A percentile compares a stretch with the other conserved stretches of the same genome.
Evolutionary conservation across 2,329 filamentous ascomycete genomes (phyloP).

Genomic region (Diaporthe eres): DNA sequence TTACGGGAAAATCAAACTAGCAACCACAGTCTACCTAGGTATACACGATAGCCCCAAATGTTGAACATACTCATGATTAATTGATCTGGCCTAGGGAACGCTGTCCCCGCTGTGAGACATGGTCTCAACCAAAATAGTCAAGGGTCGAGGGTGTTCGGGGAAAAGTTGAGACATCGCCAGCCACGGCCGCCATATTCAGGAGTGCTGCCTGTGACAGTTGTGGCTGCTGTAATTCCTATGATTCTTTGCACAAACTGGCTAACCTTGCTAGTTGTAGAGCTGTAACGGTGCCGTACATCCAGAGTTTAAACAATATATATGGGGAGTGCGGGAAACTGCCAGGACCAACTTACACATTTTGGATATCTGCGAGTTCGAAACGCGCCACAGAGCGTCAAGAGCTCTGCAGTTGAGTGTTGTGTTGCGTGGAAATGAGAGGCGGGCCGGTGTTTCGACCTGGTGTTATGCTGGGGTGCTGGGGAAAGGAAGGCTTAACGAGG

Average conservation of each 20-base stretch:
- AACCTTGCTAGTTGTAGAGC: too few species aligned
- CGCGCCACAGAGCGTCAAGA: background rate
- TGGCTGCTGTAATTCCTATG: background rate
- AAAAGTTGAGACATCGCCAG: constrained; percentile 12
- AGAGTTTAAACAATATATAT: background rate
- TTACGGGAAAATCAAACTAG: background rate
- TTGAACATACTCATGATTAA: background rate
- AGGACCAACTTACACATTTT: background rate
- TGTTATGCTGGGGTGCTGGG: too few species aligned
- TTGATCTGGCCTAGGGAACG: background rate
- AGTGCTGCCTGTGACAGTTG: background rate
- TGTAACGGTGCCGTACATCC: background rate
- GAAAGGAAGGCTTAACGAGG: background rate
- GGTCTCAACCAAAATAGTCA: constrained; percentile 17
- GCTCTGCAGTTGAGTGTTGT: background rate
- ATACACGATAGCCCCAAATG: background rate
- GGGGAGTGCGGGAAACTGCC: background rate
- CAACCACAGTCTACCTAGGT: too few species aligned
- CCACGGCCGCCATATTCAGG: constrained; percentile 1
- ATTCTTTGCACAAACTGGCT: background rate
- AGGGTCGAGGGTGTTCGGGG: constrained; percentile 10
- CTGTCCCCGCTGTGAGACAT: constrained; percentile 4
- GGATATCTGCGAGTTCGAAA: background rate
- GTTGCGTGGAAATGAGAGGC: background rate
- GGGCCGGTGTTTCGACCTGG: background rate